Evolutionary conservation across 148 eudicot species (phyloP).

Genomic region (Rhododendron simsii): DNA sequence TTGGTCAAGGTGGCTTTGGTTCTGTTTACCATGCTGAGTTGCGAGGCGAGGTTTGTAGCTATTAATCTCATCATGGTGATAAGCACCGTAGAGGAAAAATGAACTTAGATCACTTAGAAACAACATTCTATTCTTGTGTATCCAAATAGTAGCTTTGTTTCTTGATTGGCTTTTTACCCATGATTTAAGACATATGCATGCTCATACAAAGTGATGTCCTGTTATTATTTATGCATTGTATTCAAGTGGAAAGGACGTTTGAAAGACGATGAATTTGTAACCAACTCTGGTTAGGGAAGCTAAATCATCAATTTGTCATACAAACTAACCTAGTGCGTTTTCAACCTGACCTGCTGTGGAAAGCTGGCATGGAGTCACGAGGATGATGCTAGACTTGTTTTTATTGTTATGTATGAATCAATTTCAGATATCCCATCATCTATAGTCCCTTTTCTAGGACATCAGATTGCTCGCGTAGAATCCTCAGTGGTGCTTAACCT

Average conservation of each 20-base stretch:
- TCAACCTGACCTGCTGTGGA: background rate
- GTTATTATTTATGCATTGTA: background rate
- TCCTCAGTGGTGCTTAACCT: background rate
- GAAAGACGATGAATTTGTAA: background rate
- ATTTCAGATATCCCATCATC: no score
- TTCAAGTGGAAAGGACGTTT: background rate
- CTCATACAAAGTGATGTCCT: background rate
- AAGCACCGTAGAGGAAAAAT: background rate
- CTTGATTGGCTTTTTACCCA: background rate
- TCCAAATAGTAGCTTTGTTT: background rate
- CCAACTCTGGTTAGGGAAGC: background rate
- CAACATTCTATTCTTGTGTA: background rate
- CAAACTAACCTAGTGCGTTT: background rate
- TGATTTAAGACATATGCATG: background rate
- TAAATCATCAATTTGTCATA: background rate
- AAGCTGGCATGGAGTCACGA: background rate
- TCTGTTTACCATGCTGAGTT: constrained; percentile 52
- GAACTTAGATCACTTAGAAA: background rate
- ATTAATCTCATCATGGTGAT: background rate
- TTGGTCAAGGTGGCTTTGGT: constrained; percentile 81
- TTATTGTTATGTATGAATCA: no score
- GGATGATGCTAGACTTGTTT: background rate
- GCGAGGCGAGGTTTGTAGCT: constrained; percentile 51
- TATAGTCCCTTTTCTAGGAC: background rate
- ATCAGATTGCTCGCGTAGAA: background rate